Conservation (phyloP, 2,329 filamentous ascomycete genomes). For the Claviceps capensis region DNA sequence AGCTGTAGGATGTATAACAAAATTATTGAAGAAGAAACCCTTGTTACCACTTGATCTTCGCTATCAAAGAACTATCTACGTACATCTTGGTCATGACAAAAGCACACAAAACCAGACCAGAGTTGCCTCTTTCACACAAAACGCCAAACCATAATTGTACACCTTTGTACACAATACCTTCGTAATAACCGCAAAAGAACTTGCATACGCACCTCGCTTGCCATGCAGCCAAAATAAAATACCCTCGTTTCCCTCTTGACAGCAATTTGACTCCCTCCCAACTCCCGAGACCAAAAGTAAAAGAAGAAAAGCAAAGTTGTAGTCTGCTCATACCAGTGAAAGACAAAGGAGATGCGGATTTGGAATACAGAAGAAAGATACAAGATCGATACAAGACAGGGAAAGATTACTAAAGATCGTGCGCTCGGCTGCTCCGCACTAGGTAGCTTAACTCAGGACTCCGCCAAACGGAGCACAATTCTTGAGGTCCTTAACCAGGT, state of each 20-base stretch:
- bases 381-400: not conserved
- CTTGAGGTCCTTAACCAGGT: slow-evolving; percentile 70
- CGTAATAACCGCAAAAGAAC: slow-evolving; percentile 10
- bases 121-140: slow-evolving; percentile 3
- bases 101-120: not conserved
- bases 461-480: slow-evolving; percentile 65
- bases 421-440: no score
- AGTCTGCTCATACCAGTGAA: not conserved
- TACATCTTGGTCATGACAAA: slow-evolving; percentile 1
- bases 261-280: slow-evolving; percentile 12
- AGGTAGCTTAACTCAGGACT: slow-evolving; percentile 20
- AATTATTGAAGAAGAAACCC: no score
- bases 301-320: no score
- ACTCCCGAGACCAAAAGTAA: slow-evolving; percentile 1
- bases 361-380: not conserved
- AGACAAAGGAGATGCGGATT: not conserved
- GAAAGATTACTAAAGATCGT: no score
- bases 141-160: slow-evolving; percentile 11
- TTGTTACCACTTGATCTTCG: not conserved
- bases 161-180: slow-evolving; percentile 11
- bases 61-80: not conserved
- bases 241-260: not conserved
- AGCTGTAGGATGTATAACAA: no score
- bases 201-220: not conserved
- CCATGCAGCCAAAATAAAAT: not conserved